phyloP scores from a whole-genome alignment of 176 grass and related monocot species.

The Phoenix dactylifera region DNA sequence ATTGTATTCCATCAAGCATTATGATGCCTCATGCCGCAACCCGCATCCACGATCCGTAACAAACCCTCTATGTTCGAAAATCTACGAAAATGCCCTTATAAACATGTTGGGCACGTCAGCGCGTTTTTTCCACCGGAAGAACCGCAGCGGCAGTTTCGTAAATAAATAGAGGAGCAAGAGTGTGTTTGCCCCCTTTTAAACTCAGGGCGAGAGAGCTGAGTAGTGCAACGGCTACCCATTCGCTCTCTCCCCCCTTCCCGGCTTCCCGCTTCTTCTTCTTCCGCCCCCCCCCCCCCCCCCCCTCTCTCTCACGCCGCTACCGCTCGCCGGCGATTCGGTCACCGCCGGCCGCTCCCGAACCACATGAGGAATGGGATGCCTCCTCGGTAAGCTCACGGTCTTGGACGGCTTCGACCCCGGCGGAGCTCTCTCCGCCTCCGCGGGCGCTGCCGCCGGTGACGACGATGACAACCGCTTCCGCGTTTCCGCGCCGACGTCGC shows the following conservation, averaged over 20 bases:
- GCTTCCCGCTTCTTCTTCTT: neutral
- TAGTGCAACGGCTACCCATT: no score
- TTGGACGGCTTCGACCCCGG: conserved; percentile 35
- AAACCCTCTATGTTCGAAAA: no score
- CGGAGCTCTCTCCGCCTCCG: neutral
- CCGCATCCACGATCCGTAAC: no score
- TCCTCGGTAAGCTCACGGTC: conserved; percentile 56
- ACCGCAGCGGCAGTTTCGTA: no score
- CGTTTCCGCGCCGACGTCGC: conserved; percentile 10
- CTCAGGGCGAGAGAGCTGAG: no score
- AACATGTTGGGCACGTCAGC: no score
- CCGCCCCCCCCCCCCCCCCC: neutral
- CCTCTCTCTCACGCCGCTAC: neutral
- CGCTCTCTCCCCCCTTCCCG: neutral
- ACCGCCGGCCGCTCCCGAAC: neutral
- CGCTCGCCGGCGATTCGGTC: neutral
- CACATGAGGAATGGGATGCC: conserved; percentile 84
- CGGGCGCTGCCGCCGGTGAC: neutral
- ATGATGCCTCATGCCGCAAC: no score
- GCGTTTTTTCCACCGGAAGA: no score
- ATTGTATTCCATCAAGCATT: no score
- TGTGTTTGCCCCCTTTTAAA: no score
- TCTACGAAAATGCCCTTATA: no score
- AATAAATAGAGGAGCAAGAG: no score
- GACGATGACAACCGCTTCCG: conserved; percentile 28